Percentiles rank a stretch among this genome's conserved stretches.
These are phyloP conservation scores for Naumovozyma baii DNA, from an alignment of 805 yeast genomes.

Conservation along the genomic window DNA sequence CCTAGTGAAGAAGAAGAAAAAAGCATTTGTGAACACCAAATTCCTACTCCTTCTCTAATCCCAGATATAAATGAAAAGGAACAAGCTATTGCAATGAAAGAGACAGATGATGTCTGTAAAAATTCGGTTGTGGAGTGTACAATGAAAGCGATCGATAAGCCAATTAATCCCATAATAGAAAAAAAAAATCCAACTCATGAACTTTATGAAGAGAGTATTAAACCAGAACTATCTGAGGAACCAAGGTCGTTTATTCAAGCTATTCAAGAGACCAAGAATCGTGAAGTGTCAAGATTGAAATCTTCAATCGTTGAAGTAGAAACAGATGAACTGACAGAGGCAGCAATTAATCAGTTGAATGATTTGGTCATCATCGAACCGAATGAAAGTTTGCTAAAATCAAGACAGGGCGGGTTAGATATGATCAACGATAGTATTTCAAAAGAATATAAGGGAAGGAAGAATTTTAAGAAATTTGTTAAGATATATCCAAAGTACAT, in stretches of 20 bases:
- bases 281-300: conserved; percentile 21
- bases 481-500: conserved; percentile 22
- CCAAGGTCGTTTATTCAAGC: conserved; percentile 22
- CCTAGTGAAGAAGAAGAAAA: too few relatives aligned
- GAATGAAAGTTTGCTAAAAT: conserved; percentile 17
- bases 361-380: conserved; percentile 31
- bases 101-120: too few relatives aligned
- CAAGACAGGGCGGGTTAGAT: conserved; percentile 1
- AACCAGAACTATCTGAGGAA: not conserved
- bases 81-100: too few relatives aligned
- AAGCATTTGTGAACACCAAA: too few relatives aligned
- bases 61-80: too few relatives aligned
- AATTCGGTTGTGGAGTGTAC: too few relatives aligned
- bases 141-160: too few relatives aligned
- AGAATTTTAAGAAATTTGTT: conserved; percentile 34
- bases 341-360: conserved; percentile 25
- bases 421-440: conserved; percentile 1
- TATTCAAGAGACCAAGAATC: conserved; percentile 25
- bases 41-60: too few relatives aligned
- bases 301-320: conserved; percentile 21
- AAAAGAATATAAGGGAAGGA: conserved; percentile 26
- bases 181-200: not conserved
- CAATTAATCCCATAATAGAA: too few relatives aligned
- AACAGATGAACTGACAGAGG: conserved; percentile 22
- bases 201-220: not conserved